Evolutionary conservation across 2,329 filamentous ascomycete genomes (phyloP).

Genomic region (Penicillium sp.): DNA sequence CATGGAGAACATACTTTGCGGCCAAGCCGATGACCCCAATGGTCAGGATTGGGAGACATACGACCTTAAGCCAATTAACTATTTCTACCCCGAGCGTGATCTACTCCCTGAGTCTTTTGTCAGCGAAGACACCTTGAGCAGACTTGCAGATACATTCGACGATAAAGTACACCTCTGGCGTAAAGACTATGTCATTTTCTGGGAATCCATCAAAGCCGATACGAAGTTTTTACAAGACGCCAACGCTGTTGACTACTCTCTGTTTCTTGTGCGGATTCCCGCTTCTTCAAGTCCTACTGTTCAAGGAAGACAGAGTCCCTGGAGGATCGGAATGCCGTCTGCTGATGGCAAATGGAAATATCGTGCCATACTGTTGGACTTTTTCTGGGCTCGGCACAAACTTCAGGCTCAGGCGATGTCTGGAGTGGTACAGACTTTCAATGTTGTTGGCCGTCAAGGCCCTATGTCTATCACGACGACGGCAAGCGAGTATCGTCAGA

Average conservation of each 20-base stretch:
- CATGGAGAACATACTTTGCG: constrained; percentile 74
- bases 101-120: constrained; percentile 64
- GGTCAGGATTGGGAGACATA: constrained; percentile 66
- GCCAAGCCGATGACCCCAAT: constrained; percentile 50
- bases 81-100: constrained; percentile 75
- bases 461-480: constrained; percentile 76
- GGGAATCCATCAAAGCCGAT: constrained; percentile 59
- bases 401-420: constrained; percentile 67
- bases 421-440: constrained; percentile 63
- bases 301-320: constrained; percentile 43
- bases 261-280: constrained; percentile 67
- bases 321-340: constrained; percentile 64
- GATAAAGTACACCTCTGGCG: constrained; percentile 63
- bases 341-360: constrained; percentile 67
- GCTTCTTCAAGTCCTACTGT: constrained; percentile 35
- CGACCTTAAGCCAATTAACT: constrained; percentile 72
- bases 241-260: constrained; percentile 73
- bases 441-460: constrained; percentile 62
- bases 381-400: constrained; percentile 78
- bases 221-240: constrained; percentile 62
- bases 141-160: constrained; percentile 67
- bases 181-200: constrained; percentile 58
- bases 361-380: constrained; percentile 68
- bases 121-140: constrained; percentile 64
- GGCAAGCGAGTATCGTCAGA: constrained; percentile 64